These are phyloP conservation scores for Populus nigra DNA, from an alignment of 345 rosid species.

Conservation along the genomic window DNA sequence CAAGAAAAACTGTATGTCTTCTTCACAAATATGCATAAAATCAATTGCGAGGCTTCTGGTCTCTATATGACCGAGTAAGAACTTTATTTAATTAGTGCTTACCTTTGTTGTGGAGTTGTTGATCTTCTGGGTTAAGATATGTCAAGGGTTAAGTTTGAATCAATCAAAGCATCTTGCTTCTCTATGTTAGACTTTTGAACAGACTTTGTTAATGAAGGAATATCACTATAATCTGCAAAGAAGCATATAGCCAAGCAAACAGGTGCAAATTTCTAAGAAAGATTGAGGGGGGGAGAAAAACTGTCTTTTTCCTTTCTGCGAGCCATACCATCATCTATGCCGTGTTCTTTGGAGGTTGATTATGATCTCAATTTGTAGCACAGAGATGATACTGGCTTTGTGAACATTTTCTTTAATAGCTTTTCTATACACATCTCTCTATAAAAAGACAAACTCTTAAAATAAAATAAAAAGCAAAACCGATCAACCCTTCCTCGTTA, in stretches of 20 bases:
- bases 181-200: not conserved
- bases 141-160: constrained; percentile 16
- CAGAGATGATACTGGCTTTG: constrained; percentile 27
- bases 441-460: constrained; percentile 20
- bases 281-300: constrained; percentile 16
- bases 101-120: not conserved
- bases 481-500: constrained; percentile 30
- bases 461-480: constrained; percentile 31
- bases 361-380: constrained; percentile 32
- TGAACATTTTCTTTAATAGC: constrained; percentile 24
- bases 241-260: constrained; percentile 27
- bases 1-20: not conserved
- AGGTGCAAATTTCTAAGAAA: constrained; percentile 16
- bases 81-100: not conserved
- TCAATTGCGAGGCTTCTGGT: constrained; percentile 2
- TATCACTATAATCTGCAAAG: constrained; percentile 20
- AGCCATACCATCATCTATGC: constrained; percentile 26
- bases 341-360: constrained; percentile 17
- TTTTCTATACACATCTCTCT: constrained; percentile 45
- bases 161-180: constrained; percentile 15
- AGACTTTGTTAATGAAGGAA: constrained; percentile 30
- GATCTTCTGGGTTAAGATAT: constrained; percentile 1
- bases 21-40: not conserved
- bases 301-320: constrained; percentile 19
- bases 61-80: not conserved